phyloP scores from a whole-genome alignment of 129 eudicot species.

The Pulicaria dysenterica region DNA sequence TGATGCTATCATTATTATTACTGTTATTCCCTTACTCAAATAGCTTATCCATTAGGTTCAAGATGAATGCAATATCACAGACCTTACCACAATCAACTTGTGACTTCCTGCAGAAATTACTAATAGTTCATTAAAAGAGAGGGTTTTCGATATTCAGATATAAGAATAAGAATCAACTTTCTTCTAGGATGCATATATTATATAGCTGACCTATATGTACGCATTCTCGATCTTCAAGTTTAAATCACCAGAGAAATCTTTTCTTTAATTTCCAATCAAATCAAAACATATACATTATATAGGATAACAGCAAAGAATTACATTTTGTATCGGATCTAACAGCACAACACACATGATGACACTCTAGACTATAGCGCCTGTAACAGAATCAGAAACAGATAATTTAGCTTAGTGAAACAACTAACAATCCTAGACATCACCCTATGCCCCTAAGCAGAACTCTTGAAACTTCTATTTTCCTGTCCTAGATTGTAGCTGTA shows the following conservation, averaged over 20 bases:
- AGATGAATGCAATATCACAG: constrained; percentile 18
- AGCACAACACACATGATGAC: background rate
- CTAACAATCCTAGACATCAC: too few relatives aligned
- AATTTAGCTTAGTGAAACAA: too few relatives aligned
- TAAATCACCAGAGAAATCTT: background rate
- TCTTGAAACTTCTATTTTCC: too few relatives aligned
- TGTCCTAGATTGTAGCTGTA: too few relatives aligned
- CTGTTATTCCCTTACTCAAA: background rate
- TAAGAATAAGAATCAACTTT: constrained; percentile 1
- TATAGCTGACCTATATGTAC: background rate
- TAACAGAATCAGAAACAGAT: too few relatives aligned
- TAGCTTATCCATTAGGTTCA: background rate
- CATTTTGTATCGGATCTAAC: background rate
- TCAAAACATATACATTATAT: background rate
- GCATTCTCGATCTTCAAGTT: constrained; percentile 1
- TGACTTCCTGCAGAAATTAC: background rate
- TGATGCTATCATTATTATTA: background rate
- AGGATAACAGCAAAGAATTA: background rate
- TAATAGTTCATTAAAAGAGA: background rate
- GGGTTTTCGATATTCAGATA: constrained; percentile 13
- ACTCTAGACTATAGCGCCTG: too few relatives aligned
- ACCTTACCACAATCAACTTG: background rate
- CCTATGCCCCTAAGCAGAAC: too few relatives aligned
- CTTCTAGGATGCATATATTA: background rate
- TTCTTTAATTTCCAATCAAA: background rate